These are phyloP conservation scores for Lycium ferocissimum DNA, from an alignment of 257 asterid genomes.

Conservation along the genomic window DNA sequence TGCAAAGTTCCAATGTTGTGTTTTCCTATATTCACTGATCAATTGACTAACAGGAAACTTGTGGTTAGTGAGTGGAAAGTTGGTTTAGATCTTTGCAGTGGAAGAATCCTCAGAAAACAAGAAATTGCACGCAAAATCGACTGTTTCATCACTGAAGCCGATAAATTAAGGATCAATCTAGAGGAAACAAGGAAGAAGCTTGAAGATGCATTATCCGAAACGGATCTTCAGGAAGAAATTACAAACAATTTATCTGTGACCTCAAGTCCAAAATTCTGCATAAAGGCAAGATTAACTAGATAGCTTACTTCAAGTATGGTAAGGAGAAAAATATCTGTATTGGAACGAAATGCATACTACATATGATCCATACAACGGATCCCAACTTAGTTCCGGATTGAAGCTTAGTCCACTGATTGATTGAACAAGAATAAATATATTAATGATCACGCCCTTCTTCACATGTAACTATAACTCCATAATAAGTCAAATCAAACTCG, in stretches of 20 bases:
- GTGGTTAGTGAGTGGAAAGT: constrained; percentile 31
- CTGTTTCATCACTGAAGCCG: constrained; percentile 5
- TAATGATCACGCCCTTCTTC: neutral
- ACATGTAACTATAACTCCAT: no score
- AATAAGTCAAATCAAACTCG: no score
- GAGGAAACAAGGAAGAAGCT: constrained; percentile 2
- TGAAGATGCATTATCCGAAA: constrained; percentile 17
- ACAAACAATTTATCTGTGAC: neutral
- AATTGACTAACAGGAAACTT: constrained; percentile 29
- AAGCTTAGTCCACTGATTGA: neutral
- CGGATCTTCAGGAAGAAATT: constrained; percentile 23
- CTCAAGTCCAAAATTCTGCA: constrained; percentile 26
- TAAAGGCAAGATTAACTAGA: constrained; percentile 25
- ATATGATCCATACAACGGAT: neutral
- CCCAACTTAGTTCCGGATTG: neutral
- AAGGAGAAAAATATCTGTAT: neutral
- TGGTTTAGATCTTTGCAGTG: constrained; percentile 26
- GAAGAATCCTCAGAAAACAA: neutral
- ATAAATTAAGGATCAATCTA: neutral
- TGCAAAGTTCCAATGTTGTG: constrained; percentile 33
- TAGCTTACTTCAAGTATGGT: neutral
- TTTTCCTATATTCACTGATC: constrained; percentile 31
- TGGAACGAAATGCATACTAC: neutral
- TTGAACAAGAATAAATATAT: neutral
- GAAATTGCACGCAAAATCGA: constrained; percentile 26